Percentiles rank a stretch among this genome's conserved stretches.
Evolutionary conservation across 768 basidiomycete species (phyloP).

Genomic region (Leccinellum luteum): DNA sequence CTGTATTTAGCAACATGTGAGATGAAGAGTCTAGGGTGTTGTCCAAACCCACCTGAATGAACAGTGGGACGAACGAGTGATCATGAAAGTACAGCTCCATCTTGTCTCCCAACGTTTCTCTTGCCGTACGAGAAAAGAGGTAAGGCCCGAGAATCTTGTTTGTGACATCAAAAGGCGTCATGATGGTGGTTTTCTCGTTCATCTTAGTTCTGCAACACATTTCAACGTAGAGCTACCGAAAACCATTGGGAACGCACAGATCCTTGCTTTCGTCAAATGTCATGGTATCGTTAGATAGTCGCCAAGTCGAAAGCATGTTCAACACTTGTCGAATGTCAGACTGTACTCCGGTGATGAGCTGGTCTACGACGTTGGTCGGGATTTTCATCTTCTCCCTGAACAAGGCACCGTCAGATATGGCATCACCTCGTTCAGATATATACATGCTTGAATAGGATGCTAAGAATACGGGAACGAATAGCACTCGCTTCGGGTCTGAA

Average conservation of each 20-base stretch:
- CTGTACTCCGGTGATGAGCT: constrained; percentile 83
- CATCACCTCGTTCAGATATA: not conserved
- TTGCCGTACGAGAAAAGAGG: constrained; percentile 77
- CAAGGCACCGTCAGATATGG: not conserved
- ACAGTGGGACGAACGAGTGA: constrained; percentile 89
- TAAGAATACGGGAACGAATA: constrained; percentile 84
- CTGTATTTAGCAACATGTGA: constrained; percentile 38
- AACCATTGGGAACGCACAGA: constrained; percentile 54
- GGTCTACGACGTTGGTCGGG: constrained; percentile 88
- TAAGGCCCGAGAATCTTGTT: constrained; percentile 89
- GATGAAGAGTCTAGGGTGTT: not conserved
- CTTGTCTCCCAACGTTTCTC: constrained; percentile 84
- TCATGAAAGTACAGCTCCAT: constrained; percentile 98
- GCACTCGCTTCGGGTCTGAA: constrained; percentile 70
- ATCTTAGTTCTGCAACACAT: constrained; percentile 59
- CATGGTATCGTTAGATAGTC: constrained; percentile 76
- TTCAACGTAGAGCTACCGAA: constrained; percentile 1
- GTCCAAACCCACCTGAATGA: constrained; percentile 70
- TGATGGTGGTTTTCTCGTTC: constrained; percentile 90
- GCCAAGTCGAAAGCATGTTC: constrained; percentile 99
- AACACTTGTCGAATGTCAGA: constrained; percentile 97
- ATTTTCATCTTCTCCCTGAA: constrained; percentile 88
- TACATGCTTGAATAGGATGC: constrained; percentile 86
- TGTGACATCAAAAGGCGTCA: constrained; percentile 93
- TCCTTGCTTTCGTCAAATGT: constrained; percentile 88